These are phyloP conservation scores for Maudiozyma saulgeensis DNA, from an alignment of 805 yeast species.

Conservation along the genomic window DNA sequence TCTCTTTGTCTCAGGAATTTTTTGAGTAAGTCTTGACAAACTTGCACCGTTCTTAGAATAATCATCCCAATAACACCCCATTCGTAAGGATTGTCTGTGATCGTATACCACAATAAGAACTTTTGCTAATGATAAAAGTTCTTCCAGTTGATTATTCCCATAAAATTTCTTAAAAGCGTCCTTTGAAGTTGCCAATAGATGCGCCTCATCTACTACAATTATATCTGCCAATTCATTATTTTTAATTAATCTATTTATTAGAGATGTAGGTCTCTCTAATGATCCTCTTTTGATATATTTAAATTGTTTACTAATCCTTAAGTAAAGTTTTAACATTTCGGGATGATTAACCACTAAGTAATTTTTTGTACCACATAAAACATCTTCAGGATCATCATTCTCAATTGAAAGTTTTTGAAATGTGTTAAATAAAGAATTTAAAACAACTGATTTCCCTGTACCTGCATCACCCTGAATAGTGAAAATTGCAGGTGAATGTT, in stretches of 20 bases:
- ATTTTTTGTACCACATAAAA: constrained; percentile 28
- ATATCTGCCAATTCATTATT: constrained; percentile 29
- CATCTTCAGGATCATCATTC: constrained; percentile 7
- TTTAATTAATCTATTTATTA: constrained; percentile 30
- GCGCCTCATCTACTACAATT: constrained; percentile 39
- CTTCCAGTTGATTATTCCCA: constrained; percentile 37
- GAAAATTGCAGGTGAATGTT: constrained; percentile 26
- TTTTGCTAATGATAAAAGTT: constrained; percentile 32
- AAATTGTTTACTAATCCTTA: constrained; percentile 31
- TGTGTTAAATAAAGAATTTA: constrained; percentile 36
- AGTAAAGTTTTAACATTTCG: constrained; percentile 38
- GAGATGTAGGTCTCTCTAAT: constrained; percentile 38
- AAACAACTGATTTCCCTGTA: constrained; percentile 38
- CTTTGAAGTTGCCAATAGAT: constrained; percentile 34
- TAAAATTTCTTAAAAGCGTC: constrained; percentile 37
- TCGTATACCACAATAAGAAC: constrained; percentile 37
- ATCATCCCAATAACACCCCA: constrained; percentile 38
- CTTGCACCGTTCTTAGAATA: constrained; percentile 31
- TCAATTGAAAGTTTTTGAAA: constrained; percentile 28
- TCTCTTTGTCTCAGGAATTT: constrained; percentile 13
- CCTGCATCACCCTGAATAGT: constrained; percentile 42
- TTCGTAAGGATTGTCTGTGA: constrained; percentile 37
- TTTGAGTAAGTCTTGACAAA: constrained; percentile 15
- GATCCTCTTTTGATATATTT: constrained; percentile 31
- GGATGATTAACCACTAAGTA: constrained; percentile 39